Percentiles rank a stretch among this genome's conserved stretches.
Evolutionary conservation across 2,329 filamentous ascomycete species (phyloP).

Genomic region (Alternaria gansuensis): DNA sequence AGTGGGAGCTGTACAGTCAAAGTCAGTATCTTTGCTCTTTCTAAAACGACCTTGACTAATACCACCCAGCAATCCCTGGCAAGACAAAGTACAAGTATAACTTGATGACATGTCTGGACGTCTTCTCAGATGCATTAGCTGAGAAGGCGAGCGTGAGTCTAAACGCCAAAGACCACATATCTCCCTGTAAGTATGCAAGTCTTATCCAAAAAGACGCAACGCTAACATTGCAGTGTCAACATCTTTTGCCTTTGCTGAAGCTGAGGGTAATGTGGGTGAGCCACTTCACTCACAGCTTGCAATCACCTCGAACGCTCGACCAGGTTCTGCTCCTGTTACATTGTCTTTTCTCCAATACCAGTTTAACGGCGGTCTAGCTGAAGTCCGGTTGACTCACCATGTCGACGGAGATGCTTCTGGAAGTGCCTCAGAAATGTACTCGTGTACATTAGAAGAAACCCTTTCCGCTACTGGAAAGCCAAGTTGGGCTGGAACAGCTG

Average conservation of each 20-base stretch:
- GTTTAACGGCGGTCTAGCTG: conserved; percentile 60
- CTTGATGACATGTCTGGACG: conserved; percentile 58
- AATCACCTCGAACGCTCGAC: conserved; percentile 60
- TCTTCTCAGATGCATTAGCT: conserved; percentile 45
- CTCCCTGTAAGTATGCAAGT: conserved; percentile 57
- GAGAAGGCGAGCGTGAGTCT: conserved; percentile 58
- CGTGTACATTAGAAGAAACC: conserved; percentile 42
- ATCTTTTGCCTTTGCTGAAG: conserved; percentile 62
- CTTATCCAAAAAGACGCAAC: conserved; percentile 40
- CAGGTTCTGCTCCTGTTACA: conserved; percentile 57
- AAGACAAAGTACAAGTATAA: conserved; percentile 55
- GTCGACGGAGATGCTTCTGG: conserved; percentile 20
- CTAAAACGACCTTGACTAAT: conserved; percentile 20
- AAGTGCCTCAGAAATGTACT: conserved; percentile 29
- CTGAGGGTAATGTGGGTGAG: conserved; percentile 68
- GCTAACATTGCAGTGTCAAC: conserved; percentile 56
- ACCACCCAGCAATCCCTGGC: conserved; percentile 39
- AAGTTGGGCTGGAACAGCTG: conserved; percentile 64
- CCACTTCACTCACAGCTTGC: conserved; percentile 64
- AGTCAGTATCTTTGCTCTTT: conserved; percentile 27
- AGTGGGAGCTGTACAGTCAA: conserved; percentile 64
- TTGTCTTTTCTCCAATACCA: conserved; percentile 60
- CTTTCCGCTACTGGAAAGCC: conserved; percentile 39
- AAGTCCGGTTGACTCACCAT: conserved; percentile 45
- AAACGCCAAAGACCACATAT: conserved; percentile 59